Base-by-base conservation (phyloP, 306 rosid genomes). In the Corylus americana region DNA sequence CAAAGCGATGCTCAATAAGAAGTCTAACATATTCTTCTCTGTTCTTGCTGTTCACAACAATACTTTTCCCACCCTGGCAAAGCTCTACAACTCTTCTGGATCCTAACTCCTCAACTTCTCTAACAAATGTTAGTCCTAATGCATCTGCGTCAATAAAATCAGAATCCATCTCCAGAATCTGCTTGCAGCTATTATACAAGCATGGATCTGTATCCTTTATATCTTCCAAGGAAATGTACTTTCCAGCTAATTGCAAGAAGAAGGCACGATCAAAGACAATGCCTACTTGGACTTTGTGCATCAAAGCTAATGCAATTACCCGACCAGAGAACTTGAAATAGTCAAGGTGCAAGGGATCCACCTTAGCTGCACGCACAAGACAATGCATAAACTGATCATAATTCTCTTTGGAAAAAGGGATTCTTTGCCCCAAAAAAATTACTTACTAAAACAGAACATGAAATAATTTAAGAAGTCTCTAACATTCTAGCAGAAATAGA, bases 1-100 rank as follows among this genome's bases (percentile, higher is more conserved):
- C 92, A 71, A 95, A 95, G 63, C 89, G 92, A 81, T 91, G 85
- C 83, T 89, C 82, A 81, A 95, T 83, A 59, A 95, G 94, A 84
- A 85, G 91, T 61, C 78, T 77, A 77, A 95, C 91, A 84, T 92
- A 92, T 69, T 85, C 81, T 55, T 63, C 85, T 86, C 94, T 88
- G 83, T 92, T 92, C 83, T 85, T 81, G 79, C 97, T 91, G 80
- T 85, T 83, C 69, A 95, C 97, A 74, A 83, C 81, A 37, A 78
- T 69, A 81, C 78, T 83, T 85, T 90, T 86, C 78, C 98, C 98
- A 53, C 85, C 80, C 77, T 81, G 79, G 70, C 92, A 86, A 54
- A 95, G 98, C 83, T 92, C 92, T 77, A 92, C 83, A 78, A 84
- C 86, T 71, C 77, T 86, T 85, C 83, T 87, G 39, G 55, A 77